Evolutionary conservation across 768 basidiomycete species (phyloP).

Genomic region (Xerocomellus dryophilus): DNA sequence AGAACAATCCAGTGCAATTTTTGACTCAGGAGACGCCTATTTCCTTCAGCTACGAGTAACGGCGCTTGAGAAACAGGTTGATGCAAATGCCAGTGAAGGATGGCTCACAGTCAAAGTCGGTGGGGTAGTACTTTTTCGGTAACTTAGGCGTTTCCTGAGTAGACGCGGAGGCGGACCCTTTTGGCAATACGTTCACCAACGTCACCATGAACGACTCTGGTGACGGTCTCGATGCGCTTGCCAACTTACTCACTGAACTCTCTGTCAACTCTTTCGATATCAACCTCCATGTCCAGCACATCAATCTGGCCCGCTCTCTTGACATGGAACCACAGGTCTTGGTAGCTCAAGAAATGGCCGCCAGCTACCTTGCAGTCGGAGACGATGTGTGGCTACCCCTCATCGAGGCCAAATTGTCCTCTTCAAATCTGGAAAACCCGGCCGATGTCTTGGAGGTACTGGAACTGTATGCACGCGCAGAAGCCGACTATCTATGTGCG

Average conservation of each 20-base stretch:
- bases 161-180: background rate
- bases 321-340: slow-evolving; percentile 58
- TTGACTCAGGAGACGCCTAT: background rate
- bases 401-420: slow-evolving; percentile 50
- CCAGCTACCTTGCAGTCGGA: slow-evolving; percentile 58
- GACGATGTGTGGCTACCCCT: slow-evolving; percentile 77
- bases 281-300: slow-evolving; percentile 64
- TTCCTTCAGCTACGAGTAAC: too few species aligned
- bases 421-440: slow-evolving; percentile 48
- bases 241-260: slow-evolving; percentile 55
- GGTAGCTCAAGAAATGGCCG: slow-evolving; percentile 64
- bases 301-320: slow-evolving; percentile 54
- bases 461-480: slow-evolving; percentile 61
- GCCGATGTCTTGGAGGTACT: slow-evolving; percentile 56
- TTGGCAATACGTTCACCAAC: background rate
- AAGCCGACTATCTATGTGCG: slow-evolving; percentile 79
- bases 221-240: slow-evolving; percentile 61
- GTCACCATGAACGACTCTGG: slow-evolving; percentile 49
- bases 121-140: slow-evolving; percentile 6
- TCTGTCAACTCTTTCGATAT: slow-evolving; percentile 59
- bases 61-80: too few species aligned
- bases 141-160: background rate
- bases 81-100: background rate
- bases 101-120: too few species aligned
- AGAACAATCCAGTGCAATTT: too few species aligned